Evolutionary conservation across 2,329 filamentous ascomycete genomes (phyloP).

Genomic region (Trichoderma aggressivum): DNA sequence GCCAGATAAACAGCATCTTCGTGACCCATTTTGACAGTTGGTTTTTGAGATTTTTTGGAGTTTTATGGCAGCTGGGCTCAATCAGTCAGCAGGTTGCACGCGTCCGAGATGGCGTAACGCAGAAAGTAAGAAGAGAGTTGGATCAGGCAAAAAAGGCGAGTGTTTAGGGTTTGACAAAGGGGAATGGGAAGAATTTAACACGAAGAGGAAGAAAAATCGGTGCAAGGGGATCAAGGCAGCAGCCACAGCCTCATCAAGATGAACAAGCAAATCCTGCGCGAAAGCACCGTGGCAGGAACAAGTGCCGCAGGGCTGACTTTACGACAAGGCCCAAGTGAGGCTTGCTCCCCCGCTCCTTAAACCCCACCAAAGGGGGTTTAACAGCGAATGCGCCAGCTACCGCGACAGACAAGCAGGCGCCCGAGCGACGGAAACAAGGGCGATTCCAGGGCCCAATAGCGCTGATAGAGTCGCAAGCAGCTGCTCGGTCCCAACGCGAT

Average conservation of each 20-base stretch:
- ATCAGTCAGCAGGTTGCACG: constrained; percentile 14
- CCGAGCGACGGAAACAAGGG: constrained; percentile 2
- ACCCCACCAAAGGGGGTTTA: constrained; percentile 15
- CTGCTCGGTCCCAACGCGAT: background rate
- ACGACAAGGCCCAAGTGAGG: constrained; percentile 12
- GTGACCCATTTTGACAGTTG: constrained; percentile 80
- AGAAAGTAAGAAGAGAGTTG: background rate
- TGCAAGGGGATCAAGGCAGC: constrained; percentile 4
- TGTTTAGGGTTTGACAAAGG: background rate
- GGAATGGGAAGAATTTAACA: background rate
- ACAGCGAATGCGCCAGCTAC: constrained; percentile 18
- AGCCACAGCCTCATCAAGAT: constrained; percentile 10
- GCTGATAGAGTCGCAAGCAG: constrained; percentile 11
- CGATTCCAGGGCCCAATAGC: background rate
- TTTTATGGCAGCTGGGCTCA: background rate
- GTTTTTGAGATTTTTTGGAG: background rate
- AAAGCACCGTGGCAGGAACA: constrained; percentile 17
- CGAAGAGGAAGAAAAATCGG: background rate
- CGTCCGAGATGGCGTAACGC: constrained; percentile 10
- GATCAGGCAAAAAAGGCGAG: background rate
- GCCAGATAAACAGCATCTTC: constrained; percentile 99
- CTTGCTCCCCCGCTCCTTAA: constrained; percentile 20
- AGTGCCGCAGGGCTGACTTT: constrained; percentile 17
- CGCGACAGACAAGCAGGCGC: constrained; percentile 2
- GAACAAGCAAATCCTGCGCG: background rate